Evolutionary conservation across 2,329 filamentous ascomycete species (phyloP).

Genomic region (Pyrenophora seminiperda): DNA sequence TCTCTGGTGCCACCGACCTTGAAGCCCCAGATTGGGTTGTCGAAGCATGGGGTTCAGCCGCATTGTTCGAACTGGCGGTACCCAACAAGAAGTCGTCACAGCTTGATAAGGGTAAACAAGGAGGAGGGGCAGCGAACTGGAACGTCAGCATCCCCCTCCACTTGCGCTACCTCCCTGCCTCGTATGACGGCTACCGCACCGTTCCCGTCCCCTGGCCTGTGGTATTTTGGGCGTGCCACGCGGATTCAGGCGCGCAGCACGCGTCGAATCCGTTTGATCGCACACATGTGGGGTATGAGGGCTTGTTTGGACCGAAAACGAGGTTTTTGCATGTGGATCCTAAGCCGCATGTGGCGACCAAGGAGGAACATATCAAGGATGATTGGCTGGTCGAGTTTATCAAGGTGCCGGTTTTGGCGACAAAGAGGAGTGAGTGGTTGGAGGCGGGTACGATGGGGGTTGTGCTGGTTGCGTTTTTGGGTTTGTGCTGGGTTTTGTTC

Average conservation of each 20-base stretch:
- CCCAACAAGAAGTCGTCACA: constrained; percentile 17
- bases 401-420: constrained; percentile 52
- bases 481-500: constrained; percentile 52
- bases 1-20: constrained; percentile 80
- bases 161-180: constrained; percentile 72
- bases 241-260: constrained; percentile 69
- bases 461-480: constrained; percentile 52
- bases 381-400: constrained; percentile 40
- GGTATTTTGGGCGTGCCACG: constrained; percentile 88
- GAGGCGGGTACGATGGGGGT: constrained; percentile 51
- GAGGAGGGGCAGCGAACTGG: constrained; percentile 51
- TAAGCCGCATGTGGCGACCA: not conserved
- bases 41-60: constrained; percentile 75
- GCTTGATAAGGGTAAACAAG: not conserved
- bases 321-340: constrained; percentile 76
- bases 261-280: constrained; percentile 83
- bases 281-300: constrained; percentile 82
- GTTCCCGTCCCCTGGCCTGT: constrained; percentile 76
- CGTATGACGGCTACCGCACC: constrained; percentile 38
- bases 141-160: constrained; percentile 79
- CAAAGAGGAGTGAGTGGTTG: constrained; percentile 44
- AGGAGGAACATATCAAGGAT: constrained; percentile 42
- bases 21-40: constrained; percentile 87
- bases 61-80: constrained; percentile 75
- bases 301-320: constrained; percentile 74